Evolutionary conservation across 352 stramenopile species (phyloP).

Genomic region (Globisporangium mamillatum): DNA sequence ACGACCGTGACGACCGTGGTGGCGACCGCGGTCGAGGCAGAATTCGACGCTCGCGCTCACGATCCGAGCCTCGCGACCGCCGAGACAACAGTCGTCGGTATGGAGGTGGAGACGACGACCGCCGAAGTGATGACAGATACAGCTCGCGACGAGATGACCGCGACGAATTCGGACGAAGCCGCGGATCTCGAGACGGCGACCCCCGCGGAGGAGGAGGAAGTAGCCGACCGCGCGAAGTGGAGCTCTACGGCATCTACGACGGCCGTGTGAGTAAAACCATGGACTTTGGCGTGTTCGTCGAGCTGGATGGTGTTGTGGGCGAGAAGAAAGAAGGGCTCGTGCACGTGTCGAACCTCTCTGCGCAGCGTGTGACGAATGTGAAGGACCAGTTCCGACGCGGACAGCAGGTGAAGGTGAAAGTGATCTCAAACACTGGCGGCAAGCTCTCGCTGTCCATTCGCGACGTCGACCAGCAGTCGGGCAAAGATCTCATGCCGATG

Average conservation of each 20-base stretch:
- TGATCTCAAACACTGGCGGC: conserved; percentile 89
- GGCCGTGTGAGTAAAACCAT: conserved; percentile 93
- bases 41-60: conserved; percentile 38
- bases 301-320: conserved; percentile 74
- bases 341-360: conserved; percentile 92
- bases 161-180: conserved; percentile 23
- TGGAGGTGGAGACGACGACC: conserved; percentile 18
- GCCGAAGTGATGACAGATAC: conserved; percentile 25
- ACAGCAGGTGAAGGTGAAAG: conserved; percentile 95
- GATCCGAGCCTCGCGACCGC: conserved; percentile 23
- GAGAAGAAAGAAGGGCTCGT: conserved; percentile 92
- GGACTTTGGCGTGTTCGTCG: conserved; percentile 97
- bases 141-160: conserved; percentile 27
- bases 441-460: conserved; percentile 96
- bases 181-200: conserved; percentile 12
- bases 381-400: conserved; percentile 86
- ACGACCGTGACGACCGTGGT: conserved; percentile 23
- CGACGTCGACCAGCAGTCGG: conserved; percentile 96
- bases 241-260: conserved; percentile 95
- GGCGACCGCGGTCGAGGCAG: conserved; percentile 23
- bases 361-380: conserved; percentile 81
- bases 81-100: conserved; percentile 3
- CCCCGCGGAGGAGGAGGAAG: conserved; percentile 10
- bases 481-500: conserved; percentile 93
- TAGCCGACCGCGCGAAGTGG: conserved; percentile 35